These are phyloP conservation scores for Brassica rapa DNA, from an alignment of 345 rosid genomes.

Conservation along the genomic window DNA sequence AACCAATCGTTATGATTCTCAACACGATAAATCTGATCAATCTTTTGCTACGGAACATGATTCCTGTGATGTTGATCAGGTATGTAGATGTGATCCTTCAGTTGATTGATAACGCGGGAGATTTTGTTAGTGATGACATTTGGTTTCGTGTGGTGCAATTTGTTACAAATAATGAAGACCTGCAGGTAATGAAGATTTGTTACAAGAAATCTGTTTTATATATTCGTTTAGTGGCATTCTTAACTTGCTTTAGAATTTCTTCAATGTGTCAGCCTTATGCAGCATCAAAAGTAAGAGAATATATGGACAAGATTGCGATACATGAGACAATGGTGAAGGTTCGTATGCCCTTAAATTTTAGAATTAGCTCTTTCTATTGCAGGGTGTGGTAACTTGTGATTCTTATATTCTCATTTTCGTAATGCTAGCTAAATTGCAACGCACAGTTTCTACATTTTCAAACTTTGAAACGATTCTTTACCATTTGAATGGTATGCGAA, in stretches of 20 bases:
- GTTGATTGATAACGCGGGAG: conserved; percentile 99
- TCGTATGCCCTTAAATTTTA: conserved; percentile 34
- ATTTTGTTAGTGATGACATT: conserved; percentile 97
- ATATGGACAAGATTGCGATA: conserved; percentile 87
- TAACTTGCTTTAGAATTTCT: conserved; percentile 36
- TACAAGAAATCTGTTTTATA: neutral
- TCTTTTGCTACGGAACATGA: neutral
- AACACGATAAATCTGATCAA: neutral
- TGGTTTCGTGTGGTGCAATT: conserved; percentile 99
- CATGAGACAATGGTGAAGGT: conserved; percentile 99
- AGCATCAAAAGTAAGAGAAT: conserved; percentile 78
- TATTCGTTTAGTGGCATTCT: neutral
- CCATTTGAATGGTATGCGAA: conserved; percentile 16
- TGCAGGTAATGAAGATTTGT: conserved; percentile 64
- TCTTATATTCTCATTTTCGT: neutral
- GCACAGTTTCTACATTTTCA: conserved; percentile 8
- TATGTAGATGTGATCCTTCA: conserved; percentile 98
- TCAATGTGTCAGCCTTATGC: conserved; percentile 80
- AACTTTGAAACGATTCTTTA: neutral
- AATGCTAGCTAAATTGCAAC: neutral
- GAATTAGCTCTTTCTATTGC: conserved; percentile 3
- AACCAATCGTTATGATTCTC: neutral
- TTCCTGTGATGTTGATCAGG: conserved; percentile 50
- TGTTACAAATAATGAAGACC: conserved; percentile 96
- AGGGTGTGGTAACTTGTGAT: neutral